Base-by-base conservation (phyloP, 2,329 filamentous ascomycete species). In the Alternaria infectoria region DNA sequence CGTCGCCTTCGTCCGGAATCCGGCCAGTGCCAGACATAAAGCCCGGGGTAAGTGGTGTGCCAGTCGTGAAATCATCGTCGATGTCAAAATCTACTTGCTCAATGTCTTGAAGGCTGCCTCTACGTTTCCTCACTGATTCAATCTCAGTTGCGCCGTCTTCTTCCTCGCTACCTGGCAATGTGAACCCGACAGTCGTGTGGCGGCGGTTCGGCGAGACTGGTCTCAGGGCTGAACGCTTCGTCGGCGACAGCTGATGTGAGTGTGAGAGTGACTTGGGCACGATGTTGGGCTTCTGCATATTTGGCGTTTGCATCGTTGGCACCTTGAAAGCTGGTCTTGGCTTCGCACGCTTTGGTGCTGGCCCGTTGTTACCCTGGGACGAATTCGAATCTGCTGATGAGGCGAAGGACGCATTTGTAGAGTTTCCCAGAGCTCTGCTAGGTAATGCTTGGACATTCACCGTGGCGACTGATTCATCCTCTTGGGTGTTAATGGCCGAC, bases 321-420 rank as follows among this genome's bases (percentile, higher is more conserved):
- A 71, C 65, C 49, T 76, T 78, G 65, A 76, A 77, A 1, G 78
- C 69, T 5, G 68, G 60, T 19, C 75, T 73, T 25, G 78, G 73
- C 57, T 79, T 81, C 1, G 75, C 63, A 15, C 83, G 79, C 66
- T 85, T 85, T 4, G 82, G 81, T 7, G 76, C 79, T 3, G 79
- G 79, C 12, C 72, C 71, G 19, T 64, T 60, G 17, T 64, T 60
- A n/a, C 65, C 58, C 25, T 66, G 69, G 6, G 65, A 71, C 6
- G 61, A 61, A 9, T 67, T 60, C 19, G 69, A 69, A 21, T 61
- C 58, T 6, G 54, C 44, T 4, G 64, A 67, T 4, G 74, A 76
- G 15, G 57, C 69, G 45, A 75, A 73, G 4, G 73, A 75, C 7
- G 65, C 63, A 54, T 77, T 68, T 5, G 67, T 59, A 12, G 66